Evolutionary conservation across 2,329 filamentous ascomycete genomes (phyloP).

Genomic region (Aspergillus ruber): DNA sequence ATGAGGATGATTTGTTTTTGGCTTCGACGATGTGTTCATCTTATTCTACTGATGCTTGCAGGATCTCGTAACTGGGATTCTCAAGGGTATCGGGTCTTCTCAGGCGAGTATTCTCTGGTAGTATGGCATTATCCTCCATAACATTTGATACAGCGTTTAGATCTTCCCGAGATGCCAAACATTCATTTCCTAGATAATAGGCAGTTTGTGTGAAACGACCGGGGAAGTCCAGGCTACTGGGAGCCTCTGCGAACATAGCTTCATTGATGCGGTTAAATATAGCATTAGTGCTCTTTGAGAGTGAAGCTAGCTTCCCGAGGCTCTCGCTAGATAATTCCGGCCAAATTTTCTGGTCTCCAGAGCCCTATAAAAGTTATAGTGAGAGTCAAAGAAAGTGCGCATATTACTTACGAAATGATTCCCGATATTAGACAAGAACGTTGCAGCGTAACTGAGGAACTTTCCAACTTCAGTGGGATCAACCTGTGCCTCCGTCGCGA

Average conservation of each 20-base stretch:
- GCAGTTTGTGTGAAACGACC: constrained; percentile 39
- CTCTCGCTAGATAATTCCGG: constrained; percentile 13
- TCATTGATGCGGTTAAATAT: constrained; percentile 3
- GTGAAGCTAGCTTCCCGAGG: constrained; percentile 6
- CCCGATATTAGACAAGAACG: constrained; percentile 50
- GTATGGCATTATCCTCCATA: constrained; percentile 40
- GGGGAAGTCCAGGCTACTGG: constrained; percentile 39
- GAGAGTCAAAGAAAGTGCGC: too few species aligned
- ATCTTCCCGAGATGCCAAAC: constrained; percentile 40
- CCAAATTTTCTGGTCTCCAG: constrained; percentile 22
- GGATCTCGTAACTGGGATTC: constrained; percentile 39
- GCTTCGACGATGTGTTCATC: not conserved
- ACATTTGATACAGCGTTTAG: constrained; percentile 39
- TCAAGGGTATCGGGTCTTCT: constrained; percentile 22
- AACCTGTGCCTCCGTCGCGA: constrained; percentile 25
- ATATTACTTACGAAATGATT: constrained; percentile 37
- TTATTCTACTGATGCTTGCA: constrained; percentile 8
- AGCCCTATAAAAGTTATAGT: constrained; percentile 10
- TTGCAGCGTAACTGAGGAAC: constrained; percentile 38
- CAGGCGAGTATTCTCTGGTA: constrained; percentile 43
- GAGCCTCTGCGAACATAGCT: constrained; percentile 8
- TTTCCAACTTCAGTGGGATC: constrained; percentile 35
- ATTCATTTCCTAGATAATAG: constrained; percentile 20
- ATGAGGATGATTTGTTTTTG: too few species aligned
- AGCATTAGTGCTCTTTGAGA: not conserved